Conservation (phyloP, 2,329 filamentous ascomycete genomes). For the Mollisia scopiformis region DNA sequence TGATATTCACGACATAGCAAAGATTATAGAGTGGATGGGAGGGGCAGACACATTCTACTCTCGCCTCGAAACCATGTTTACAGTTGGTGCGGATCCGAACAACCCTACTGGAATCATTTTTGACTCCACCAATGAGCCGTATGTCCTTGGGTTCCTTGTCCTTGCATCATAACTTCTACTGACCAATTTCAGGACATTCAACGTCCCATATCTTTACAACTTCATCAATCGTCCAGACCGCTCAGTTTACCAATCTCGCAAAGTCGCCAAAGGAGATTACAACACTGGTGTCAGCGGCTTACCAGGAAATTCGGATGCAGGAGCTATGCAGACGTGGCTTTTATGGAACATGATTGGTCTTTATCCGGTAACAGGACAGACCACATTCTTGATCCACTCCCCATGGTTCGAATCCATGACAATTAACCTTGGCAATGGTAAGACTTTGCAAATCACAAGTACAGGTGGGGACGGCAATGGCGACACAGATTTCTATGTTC, state of each 20-base stretch:
- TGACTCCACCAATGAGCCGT: conserved; percentile 47
- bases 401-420: conserved; percentile 65
- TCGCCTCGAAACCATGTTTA: conserved; percentile 55
- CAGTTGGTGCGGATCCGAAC: conserved; percentile 43
- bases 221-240: conserved; percentile 66
- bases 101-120: conserved; percentile 60
- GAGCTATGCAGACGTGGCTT: conserved; percentile 73
- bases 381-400: conserved; percentile 66
- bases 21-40: conserved; percentile 49
- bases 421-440: conserved; percentile 58
- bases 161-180: neutral
- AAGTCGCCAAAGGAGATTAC: conserved; percentile 63
- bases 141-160: conserved; percentile 4
- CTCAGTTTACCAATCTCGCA: conserved; percentile 59
- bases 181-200: conserved; percentile 47
- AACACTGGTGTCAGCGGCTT: conserved; percentile 56
- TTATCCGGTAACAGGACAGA: conserved; percentile 70
- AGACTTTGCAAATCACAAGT: conserved; percentile 56
- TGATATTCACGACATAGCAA: conserved; percentile 55
- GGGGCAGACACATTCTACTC: conserved; percentile 50
- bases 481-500: conserved; percentile 59
- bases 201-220: conserved; percentile 70
- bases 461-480: conserved; percentile 51
- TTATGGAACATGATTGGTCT: conserved; percentile 71
- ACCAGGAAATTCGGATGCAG: conserved; percentile 72